Base-by-base conservation (phyloP, 2,329 filamentous ascomycete species). In the Allantophomopsis cytisporea region DNA sequence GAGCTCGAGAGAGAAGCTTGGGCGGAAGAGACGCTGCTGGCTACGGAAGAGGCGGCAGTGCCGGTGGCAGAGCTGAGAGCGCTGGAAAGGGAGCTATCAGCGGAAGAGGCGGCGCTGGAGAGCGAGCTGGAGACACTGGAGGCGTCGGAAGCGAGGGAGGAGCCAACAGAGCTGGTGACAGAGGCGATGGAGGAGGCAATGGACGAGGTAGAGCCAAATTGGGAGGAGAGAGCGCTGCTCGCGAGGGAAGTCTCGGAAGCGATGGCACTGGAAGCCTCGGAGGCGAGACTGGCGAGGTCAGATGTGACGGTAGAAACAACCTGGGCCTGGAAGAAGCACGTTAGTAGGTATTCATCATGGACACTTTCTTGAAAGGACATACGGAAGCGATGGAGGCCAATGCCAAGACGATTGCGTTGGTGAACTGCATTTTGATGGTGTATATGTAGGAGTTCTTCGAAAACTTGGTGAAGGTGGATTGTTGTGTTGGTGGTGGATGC, bases 381-480 rank as follows among this genome's bases (percentile, higher is more conserved):
- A 50, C 50, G 31, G 44, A 35, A 35, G 46, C 47, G 17, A 43
- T 36, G 18, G 45, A 44, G 46, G 47, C 49, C 33, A 52, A 40
- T 43, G 50, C 50, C 43, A 52, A 41, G 36, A 54, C 36, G 41
- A 47, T 13, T 23, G 46, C 10, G 41, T 49, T 50, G 42, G 50
- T 52, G 46, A 52, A 48, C 45, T 54, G 51, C 51, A 54, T 54
- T n/a, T 44, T 49, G 39, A 34, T 8, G 16, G 31, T 34, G 23
- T 28, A 12, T 28, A 12, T 28, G 11, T 28, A 8, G 23, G 23
- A 28, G 11, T 28, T 28, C 10, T 4, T 28, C n/a, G n/a, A 8
- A 28, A 28, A 10, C 23, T 28, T 28, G 10, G 23, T 28, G 23
- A 28, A 28, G 23, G 18, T 20, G 18, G 18, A 20, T 20, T 20